Conservation (phyloP, 441 rosid genomes). For the Capsella rubella region DNA sequence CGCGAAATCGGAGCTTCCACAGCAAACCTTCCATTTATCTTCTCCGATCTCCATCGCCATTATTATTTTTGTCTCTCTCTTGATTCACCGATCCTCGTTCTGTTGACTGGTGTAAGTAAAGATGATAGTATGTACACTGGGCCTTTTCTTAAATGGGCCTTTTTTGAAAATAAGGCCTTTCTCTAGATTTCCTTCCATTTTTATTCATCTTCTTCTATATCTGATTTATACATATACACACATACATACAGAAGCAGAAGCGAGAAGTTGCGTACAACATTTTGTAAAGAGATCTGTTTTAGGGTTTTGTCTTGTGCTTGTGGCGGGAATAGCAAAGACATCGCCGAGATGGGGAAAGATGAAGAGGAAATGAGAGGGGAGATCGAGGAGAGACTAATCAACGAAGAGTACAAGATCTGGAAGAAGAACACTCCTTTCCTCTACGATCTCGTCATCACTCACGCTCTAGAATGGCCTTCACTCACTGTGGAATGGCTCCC, state of each 20-base stretch:
- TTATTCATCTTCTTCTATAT: conserved; percentile 4
- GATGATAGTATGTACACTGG: neutral
- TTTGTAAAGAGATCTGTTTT: conserved; percentile 32
- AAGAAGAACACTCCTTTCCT: conserved; percentile 97
- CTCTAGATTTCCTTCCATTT: neutral
- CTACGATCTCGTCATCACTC: conserved; percentile 94
- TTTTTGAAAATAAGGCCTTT: neutral
- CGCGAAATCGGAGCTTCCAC: conserved; percentile 77
- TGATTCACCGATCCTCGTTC: neutral
- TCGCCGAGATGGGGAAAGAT: conserved; percentile 77
- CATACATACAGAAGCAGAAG: neutral
- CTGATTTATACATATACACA: neutral
- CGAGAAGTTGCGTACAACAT: neutral
- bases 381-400: conserved; percentile 85
- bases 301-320: conserved; percentile 43
- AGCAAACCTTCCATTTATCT: conserved; percentile 70
- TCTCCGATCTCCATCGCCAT: conserved; percentile 55
- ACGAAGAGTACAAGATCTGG: conserved; percentile 98
- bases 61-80: neutral
- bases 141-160: neutral
- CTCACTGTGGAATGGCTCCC: conserved; percentile 98
- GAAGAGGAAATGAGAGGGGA: conserved; percentile 94
- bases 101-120: neutral
- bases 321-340: conserved; percentile 38
- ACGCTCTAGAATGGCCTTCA: conserved; percentile 99